These are phyloP conservation scores for Rubia tinctorum DNA, from an alignment of 305 asterid genomes.

Conservation along the genomic window DNA sequence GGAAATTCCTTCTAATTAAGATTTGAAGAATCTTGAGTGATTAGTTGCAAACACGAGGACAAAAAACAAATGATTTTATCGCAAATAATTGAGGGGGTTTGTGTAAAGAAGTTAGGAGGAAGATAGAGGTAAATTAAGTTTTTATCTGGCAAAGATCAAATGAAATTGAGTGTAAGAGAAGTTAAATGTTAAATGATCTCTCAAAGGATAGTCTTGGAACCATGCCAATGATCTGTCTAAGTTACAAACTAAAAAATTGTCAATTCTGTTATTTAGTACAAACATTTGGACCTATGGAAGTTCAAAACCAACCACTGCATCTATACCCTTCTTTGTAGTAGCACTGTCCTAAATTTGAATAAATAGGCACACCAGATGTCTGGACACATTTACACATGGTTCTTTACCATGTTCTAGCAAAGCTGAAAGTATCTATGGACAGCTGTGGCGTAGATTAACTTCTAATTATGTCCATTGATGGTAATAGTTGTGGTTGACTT, in stretches of 20 bases:
- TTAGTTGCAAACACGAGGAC: not conserved
- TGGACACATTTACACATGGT: too few relatives aligned
- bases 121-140: not conserved
- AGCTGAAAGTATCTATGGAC: too few relatives aligned
- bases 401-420: too few relatives aligned
- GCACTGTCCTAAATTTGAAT: not conserved
- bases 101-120: not conserved
- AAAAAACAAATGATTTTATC: too few relatives aligned
- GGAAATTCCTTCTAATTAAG: not conserved
- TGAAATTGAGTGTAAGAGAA: not conserved
- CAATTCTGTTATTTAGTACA: too few relatives aligned
- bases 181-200: not conserved
- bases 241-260: not conserved
- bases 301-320: not conserved
- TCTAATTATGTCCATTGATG: not conserved
- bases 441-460: too few relatives aligned
- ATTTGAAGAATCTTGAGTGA: not conserved
- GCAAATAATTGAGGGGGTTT: not conserved
- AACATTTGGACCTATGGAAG: not conserved
- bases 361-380: too few relatives aligned
- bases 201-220: not conserved
- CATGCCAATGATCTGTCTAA: not conserved
- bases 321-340: not conserved
- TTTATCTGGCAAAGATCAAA: not conserved
- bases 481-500: not conserved